Conservation (phyloP, 805 yeast species). For the Vanderwaltozyma tropicalis region DNA sequence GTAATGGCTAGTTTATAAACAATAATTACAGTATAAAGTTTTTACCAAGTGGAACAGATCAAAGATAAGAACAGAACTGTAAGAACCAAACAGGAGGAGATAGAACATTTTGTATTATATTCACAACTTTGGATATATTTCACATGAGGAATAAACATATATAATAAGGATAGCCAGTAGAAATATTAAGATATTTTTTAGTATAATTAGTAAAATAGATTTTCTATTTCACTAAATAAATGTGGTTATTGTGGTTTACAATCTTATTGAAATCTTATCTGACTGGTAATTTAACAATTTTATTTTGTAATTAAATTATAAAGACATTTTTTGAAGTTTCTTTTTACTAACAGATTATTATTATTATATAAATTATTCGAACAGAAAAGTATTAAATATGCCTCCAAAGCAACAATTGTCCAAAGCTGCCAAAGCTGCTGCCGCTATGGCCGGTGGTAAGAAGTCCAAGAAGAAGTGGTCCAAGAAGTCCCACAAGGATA, state of each 20-base stretch:
- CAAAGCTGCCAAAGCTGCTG: slow-evolving; percentile 99
- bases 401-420: slow-evolving; percentile 99
- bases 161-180: no score
- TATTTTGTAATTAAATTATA: no score
- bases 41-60: neutral
- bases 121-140: neutral
- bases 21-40: no score
- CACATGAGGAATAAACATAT: no score
- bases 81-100: neutral
- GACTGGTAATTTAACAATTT: neutral
- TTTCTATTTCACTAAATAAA: no score
- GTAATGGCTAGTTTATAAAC: no score
- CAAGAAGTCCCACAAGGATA: slow-evolving; percentile 99
- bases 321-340: no score
- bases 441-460: slow-evolving; percentile 99
- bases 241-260: no score
- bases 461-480: slow-evolving; percentile 99
- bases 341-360: neutral
- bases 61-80: neutral
- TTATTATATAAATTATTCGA: neutral
- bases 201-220: no score
- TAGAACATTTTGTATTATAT: neutral
- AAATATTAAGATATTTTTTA: no score
- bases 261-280: neutral
- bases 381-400: slow-evolving; percentile 41